Evolutionary conservation across 768 basidiomycete genomes (phyloP).

Genomic region (Rhodotorula taiwanensis): DNA sequence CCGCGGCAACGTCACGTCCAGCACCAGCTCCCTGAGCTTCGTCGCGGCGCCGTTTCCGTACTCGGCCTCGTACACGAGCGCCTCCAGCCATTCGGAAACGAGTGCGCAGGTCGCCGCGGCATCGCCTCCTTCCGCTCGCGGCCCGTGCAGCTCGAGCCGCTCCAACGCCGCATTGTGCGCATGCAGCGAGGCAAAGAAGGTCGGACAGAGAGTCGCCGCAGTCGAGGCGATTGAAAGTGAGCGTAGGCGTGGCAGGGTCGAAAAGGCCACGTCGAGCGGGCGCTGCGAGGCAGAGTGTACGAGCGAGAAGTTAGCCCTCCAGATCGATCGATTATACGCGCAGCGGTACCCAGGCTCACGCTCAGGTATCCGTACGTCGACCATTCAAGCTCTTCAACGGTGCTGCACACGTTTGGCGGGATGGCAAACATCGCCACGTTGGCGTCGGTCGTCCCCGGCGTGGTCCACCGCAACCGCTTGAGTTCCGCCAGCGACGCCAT

Average conservation of each 20-base stretch:
- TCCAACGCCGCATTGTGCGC: not conserved
- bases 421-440: not conserved
- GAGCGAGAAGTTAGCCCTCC: too few species aligned
- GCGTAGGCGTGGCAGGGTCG: not conserved
- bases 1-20: not conserved
- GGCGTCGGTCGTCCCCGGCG: too few species aligned
- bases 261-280: not conserved
- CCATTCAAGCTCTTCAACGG: not conserved
- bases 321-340: too few species aligned
- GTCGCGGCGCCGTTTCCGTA: too few species aligned
- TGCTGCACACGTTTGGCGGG: not conserved
- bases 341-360: too few species aligned
- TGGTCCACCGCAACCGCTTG: too few species aligned
- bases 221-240: conserved; percentile 2
- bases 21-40: not conserved
- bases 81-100: not conserved
- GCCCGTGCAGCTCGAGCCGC: conserved; percentile 1
- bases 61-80: not conserved
- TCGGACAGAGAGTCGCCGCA: not conserved
- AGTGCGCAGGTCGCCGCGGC: not conserved
- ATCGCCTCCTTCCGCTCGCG: not conserved
- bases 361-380: not conserved
- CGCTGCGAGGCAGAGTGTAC: too few species aligned
- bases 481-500: too few species aligned
- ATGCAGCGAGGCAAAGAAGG: conserved; percentile 5